Percentiles rank a stretch among this genome's conserved stretches.
These are phyloP conservation scores for Podospora fimiseda DNA, from an alignment of 495 filamentous ascomycete genomes.

Conservation along the genomic window DNA sequence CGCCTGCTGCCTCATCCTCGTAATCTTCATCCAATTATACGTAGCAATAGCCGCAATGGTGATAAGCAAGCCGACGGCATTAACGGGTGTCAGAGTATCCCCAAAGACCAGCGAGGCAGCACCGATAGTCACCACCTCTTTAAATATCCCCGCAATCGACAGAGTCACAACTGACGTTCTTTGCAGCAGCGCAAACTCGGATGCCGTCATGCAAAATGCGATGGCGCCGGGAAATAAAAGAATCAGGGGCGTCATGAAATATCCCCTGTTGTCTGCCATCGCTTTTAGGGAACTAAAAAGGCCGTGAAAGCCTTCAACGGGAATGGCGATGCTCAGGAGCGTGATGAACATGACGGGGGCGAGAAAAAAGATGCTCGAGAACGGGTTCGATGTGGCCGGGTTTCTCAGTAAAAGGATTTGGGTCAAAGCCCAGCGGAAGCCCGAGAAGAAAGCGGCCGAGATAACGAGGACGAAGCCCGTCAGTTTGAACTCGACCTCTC, in stretches of 20 bases:
- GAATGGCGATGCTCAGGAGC: slow-evolving; percentile 71
- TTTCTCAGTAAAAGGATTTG: slow-evolving; percentile 93
- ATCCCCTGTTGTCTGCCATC: slow-evolving; percentile 63
- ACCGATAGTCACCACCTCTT: slow-evolving; percentile 94
- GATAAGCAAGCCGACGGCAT: slow-evolving; percentile 77
- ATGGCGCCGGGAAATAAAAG: slow-evolving; percentile 85
- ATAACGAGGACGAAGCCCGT: slow-evolving; percentile 91
- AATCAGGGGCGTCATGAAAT: slow-evolving; percentile 47
- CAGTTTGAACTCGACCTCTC: slow-evolving; percentile 84
- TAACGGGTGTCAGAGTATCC: slow-evolving; percentile 83
- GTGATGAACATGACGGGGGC: slow-evolving; percentile 92
- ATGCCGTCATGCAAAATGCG: slow-evolving; percentile 93
- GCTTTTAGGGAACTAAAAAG: slow-evolving; percentile 56
- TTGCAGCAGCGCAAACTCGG: slow-evolving; percentile 91
- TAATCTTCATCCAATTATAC: slow-evolving; percentile 94
- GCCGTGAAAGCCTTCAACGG: slow-evolving; percentile 70
- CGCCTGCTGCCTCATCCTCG: slow-evolving; percentile 75
- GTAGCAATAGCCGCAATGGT: slow-evolving; percentile 79
- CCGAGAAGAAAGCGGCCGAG: slow-evolving; percentile 85
- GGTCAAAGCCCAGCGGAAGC: slow-evolving; percentile 94
- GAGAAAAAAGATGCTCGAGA: slow-evolving; percentile 94
- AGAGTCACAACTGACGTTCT: slow-evolving; percentile 94
- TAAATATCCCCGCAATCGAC: slow-evolving; percentile 96
- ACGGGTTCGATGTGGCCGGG: slow-evolving; percentile 93
- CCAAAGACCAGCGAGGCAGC: slow-evolving; percentile 85